Evolutionary conservation across 208 protist species (phyloP), one percentile per base, ranked within the genome.

Genomic region (Borovskyia barvae): DNA sequence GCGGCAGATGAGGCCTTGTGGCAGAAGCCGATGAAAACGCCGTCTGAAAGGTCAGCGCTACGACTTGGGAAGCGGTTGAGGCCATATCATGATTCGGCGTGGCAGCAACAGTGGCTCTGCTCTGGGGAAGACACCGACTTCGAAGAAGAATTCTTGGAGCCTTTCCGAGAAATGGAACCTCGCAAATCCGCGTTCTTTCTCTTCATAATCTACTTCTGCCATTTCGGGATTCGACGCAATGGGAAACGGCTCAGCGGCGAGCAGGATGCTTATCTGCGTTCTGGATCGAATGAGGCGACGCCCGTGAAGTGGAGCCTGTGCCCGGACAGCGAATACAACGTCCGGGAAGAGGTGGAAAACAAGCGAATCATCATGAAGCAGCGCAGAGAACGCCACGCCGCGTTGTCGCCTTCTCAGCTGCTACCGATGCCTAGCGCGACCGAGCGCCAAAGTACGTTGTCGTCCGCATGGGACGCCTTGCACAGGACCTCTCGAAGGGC

Each of bases 201-300:
- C n/a, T 69, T 75, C 24, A 8, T 17, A 1, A 3, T 56, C 14
- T 75, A 69, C 52, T 69, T 75, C 28, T 39, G 59, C 22, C 49
- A 75, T 20, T 33, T 75, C 25, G 69, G 69, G 2, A 8, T 75
- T 24, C 29, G 65, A 1, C 49, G 48, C 33, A 55, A 71, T 36
- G 64, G 64, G 3, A 26, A 29, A 14, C 64, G 64, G 3, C 1
- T 71, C 4, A 71, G 49, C 3, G 64, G 55, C 1, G 63, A 62
- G 26, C 57, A 54, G 35, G 48, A 19, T n/a, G n/a, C n/a, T n/a
- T 4, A 39, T 25, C 52, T 5, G 14, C 32, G 2, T 58, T 39
- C 6, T 58, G 24, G 11, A 2, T n/a, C 12, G 15, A 26, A 5
- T n/a, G 36, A 4, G 17, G 28, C 22, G 33, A 30, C 28, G 17